A percentile compares a stretch with the other conserved stretches of the same genome.
Conservation (phyloP, 2,329 filamentous ascomycete species). For the Macrophomina phaseolina region DNA sequence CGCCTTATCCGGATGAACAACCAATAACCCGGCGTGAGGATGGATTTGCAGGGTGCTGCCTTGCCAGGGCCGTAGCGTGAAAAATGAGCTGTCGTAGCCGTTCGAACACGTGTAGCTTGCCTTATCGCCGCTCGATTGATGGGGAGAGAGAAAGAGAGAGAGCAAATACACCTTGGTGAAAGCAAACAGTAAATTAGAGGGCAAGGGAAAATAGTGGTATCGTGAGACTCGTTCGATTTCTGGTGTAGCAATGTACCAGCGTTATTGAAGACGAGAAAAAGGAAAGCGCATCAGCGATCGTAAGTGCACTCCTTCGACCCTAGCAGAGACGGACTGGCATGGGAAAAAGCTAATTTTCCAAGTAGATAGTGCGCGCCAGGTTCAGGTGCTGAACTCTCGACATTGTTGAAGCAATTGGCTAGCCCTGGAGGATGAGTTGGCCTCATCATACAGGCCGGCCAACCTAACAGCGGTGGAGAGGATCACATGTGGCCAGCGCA, state of each 20-base stretch:
- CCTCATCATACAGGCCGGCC: not conserved
- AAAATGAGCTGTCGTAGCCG: not conserved
- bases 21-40: not conserved
- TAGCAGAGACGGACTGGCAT: not conserved
- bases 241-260: not conserved
- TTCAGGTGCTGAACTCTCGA: not conserved
- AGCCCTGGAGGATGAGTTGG: not conserved
- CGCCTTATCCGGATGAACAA: not conserved
- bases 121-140: not conserved
- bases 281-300: not conserved
- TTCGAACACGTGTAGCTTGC: not conserved
- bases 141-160: not conserved
- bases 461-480: not conserved
- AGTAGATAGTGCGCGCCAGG: not conserved
- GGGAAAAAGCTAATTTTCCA: no score
- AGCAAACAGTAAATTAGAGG: not conserved
- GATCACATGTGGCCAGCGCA: not conserved
- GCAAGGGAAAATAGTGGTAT: not conserved
- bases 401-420: not conserved
- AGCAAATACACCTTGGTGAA: not conserved
- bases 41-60: conserved; percentile 2
- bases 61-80: not conserved
- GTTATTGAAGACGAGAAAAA: not conserved
- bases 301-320: not conserved
- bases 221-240: not conserved